Evolutionary conservation across 2,329 filamentous ascomycete genomes (phyloP), one percentile per base, ranked within the genome.

Genomic region (Neospermospora avenae): DNA sequence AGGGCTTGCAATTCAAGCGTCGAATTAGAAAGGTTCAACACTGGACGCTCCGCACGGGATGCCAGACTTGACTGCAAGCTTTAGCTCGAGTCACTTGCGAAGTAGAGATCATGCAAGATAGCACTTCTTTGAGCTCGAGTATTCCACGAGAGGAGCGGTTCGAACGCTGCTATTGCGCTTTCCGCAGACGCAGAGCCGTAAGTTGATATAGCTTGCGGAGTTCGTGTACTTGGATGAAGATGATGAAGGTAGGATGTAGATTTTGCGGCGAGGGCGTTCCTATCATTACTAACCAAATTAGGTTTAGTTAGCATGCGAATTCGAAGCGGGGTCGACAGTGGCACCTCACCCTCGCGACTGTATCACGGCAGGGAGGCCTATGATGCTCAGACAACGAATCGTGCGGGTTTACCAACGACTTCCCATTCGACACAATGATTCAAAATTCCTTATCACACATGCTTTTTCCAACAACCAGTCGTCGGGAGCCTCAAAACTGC

Each of bases 401-500:
- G 25, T 24, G 55, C 60, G n/a, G n/a, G 56, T 59, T 62, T 62
- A 31, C 56, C 34, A 52, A 18, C 49, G 20, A 37, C 49, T 5
- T 53, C 44, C 44, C 13, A 59, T 62, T 55, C 41, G 55, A 58
- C 54, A 55, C 55, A 51, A 55, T 58, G 48, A 57, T 55, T 57
- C 48, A 58, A 55, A 52, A 52, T 18, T 52, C 20, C 28, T 52
- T 52, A 31, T 52, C 25, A 18, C 31, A 11, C 28, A 18, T 52
- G n/a, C 11, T 14, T 52, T 14, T 52, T 52, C n/a, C n/a, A 35
- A 28, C 49, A 52, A 16, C 28, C 34, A 52, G 28, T 52, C 14
- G 49, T 35, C 31, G 4, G 20, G 44, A 39, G 57, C 52, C 44
- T 62, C 57, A 57, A 57, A 55, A 20, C 53, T 55, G 53, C 39